Conservation (phyloP, 2,329 filamentous ascomycete genomes). For the Epichloe scottii region DNA sequence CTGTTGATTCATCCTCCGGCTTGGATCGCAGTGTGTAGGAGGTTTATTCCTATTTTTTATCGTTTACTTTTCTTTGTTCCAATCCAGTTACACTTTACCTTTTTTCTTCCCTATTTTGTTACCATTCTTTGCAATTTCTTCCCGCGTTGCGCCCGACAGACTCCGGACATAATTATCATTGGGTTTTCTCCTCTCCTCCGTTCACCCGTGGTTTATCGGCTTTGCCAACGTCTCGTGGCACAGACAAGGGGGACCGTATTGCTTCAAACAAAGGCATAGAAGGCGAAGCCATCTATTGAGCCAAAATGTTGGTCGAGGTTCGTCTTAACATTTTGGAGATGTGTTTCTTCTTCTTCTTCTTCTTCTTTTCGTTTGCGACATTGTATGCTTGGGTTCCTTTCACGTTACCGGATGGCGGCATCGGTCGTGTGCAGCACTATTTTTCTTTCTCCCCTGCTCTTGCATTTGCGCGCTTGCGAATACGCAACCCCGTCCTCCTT, state of each 20-base stretch:
- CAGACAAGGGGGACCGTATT: slow-evolving; percentile 10
- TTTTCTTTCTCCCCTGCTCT: not conserved
- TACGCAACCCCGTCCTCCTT: not conserved
- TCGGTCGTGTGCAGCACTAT: slow-evolving; percentile 4
- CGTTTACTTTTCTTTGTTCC: not conserved
- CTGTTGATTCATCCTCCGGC: slow-evolving; percentile 1
- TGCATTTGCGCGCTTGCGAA: slow-evolving; percentile 1
- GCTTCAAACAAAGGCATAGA: slow-evolving; percentile 5
- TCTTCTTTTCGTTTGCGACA: slow-evolving; percentile 1
- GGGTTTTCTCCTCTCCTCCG: not conserved
- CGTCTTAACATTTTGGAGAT: slow-evolving; percentile 10
- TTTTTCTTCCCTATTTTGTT: not conserved
- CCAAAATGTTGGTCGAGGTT: slow-evolving; percentile 25
- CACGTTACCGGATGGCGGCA: slow-evolving; percentile 1
- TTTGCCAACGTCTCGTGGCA: not conserved
- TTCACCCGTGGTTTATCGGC: not conserved
- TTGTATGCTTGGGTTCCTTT: not conserved
- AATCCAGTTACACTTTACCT: not conserved
- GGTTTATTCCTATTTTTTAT: not conserved
- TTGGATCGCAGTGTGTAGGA: slow-evolving; percentile 2
- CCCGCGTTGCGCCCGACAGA: not conserved
- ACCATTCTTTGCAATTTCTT: not conserved
- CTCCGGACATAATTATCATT: not conserved
- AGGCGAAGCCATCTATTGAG: slow-evolving; percentile 6
- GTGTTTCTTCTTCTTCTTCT: not conserved